Evolutionary conservation across 768 basidiomycete species (phyloP).

Genomic region (Auriscalpium vulgare): DNA sequence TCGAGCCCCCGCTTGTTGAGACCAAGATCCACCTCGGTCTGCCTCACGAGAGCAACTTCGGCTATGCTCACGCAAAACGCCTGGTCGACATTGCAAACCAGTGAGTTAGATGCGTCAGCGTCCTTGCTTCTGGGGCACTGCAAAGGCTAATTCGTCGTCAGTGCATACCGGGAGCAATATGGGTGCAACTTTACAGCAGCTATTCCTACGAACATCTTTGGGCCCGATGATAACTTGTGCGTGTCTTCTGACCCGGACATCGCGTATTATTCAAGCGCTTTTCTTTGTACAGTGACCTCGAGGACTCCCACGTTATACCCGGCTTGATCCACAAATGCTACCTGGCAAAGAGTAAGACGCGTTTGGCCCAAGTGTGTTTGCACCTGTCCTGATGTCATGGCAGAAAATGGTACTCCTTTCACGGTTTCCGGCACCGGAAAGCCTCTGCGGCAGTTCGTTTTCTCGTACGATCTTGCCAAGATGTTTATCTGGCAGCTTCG

Average conservation of each 20-base stretch:
- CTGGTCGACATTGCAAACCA: constrained; percentile 95
- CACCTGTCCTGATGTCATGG: neutral
- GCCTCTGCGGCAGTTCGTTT: constrained; percentile 92
- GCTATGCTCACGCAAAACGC: constrained; percentile 93
- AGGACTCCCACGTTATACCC: constrained; percentile 91
- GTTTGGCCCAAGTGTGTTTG: neutral
- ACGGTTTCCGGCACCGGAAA: constrained; percentile 82
- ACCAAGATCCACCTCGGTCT: constrained; percentile 87
- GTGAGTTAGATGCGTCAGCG: constrained; percentile 34
- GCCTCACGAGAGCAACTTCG: constrained; percentile 92
- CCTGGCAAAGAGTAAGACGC: constrained; percentile 71
- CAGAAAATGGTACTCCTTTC: constrained; percentile 80
- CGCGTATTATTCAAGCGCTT: neutral
- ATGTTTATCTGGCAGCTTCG: constrained; percentile 89
- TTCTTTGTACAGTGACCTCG: constrained; percentile 53
- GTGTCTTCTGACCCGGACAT: constrained; percentile 12
- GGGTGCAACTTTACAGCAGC: constrained; percentile 96
- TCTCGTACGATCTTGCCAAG: constrained; percentile 91
- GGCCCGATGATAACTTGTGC: constrained; percentile 89
- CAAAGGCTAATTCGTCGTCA: constrained; percentile 19
- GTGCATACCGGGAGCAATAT: constrained; percentile 93
- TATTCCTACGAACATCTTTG: constrained; percentile 97
- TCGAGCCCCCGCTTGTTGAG: constrained; percentile 88
- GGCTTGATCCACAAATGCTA: constrained; percentile 91
- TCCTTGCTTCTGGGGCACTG: neutral